A percentile compares a stretch with the other conserved stretches of the same genome.
Evolutionary conservation across 495 filamentous ascomycete species (phyloP).

Genomic region (Penicillium bovifimosum): DNA sequence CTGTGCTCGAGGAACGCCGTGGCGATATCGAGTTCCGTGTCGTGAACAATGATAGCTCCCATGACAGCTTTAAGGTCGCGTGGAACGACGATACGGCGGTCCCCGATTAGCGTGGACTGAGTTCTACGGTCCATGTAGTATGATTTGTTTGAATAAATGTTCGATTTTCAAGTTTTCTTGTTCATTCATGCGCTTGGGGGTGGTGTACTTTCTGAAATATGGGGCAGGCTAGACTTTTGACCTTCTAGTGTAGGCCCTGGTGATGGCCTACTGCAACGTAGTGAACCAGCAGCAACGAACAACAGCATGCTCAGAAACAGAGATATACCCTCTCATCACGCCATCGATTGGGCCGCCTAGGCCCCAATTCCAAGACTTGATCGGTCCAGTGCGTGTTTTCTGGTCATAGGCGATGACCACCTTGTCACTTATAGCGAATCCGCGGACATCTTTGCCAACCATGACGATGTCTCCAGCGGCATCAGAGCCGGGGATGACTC

Average conservation of each 20-base stretch:
- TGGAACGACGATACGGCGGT: too few relatives aligned
- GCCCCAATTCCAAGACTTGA: conserved; percentile 9
- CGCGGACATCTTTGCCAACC: conserved; percentile 55
- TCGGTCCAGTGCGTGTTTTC: conserved; percentile 51
- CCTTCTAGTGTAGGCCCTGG: too few relatives aligned
- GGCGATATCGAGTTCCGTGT: conserved; percentile 97
- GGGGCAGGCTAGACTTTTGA: too few relatives aligned
- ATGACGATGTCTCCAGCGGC: conserved; percentile 62
- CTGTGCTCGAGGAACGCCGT: conserved; percentile 85
- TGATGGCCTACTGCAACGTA: too few relatives aligned
- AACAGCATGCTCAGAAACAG: conserved; percentile 54
- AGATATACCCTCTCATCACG: conserved; percentile 58
- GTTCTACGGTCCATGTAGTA: too few relatives aligned
- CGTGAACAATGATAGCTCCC: conserved; percentile 89
- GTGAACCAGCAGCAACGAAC: conserved; percentile 13
- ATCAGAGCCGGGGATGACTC: conserved; percentile 61
- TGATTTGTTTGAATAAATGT: too few relatives aligned
- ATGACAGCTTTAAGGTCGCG: too few relatives aligned
- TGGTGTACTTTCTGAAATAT: too few relatives aligned
- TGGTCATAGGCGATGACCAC: conserved; percentile 68
- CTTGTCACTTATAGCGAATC: conserved; percentile 56
- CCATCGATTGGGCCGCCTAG: conserved; percentile 39
- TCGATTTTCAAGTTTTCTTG: too few relatives aligned
- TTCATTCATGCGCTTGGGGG: too few relatives aligned
- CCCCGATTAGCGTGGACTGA: too few relatives aligned